These are phyloP conservation scores for Aspergillus fijiensis DNA, from an alignment of 2,329 filamentous ascomycete genomes.

Conservation along the genomic window DNA sequence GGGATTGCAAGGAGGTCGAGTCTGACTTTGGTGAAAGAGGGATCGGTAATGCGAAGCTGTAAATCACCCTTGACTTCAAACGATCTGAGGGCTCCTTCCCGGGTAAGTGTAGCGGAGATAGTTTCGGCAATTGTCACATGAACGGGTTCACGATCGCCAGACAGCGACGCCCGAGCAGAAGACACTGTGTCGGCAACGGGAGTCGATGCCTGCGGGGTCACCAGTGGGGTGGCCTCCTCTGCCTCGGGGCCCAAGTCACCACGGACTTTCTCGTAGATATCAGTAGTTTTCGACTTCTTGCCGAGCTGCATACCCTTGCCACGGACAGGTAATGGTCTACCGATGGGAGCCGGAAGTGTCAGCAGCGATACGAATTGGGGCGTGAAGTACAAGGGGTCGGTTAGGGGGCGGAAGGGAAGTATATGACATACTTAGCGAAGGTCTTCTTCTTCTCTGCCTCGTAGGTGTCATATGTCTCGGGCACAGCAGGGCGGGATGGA, in stretches of 20 bases:
- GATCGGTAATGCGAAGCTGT: slow-evolving; percentile 84
- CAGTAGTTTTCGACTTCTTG: slow-evolving; percentile 96
- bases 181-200: slow-evolving; percentile 54
- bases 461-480: slow-evolving; percentile 88
- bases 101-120: slow-evolving; percentile 84
- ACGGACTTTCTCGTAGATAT: slow-evolving; percentile 94
- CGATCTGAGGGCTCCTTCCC: slow-evolving; percentile 82
- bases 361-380: slow-evolving; percentile 1
- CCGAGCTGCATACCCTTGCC: slow-evolving; percentile 99
- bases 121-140: slow-evolving; percentile 84
- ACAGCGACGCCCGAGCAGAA: slow-evolving; percentile 61
- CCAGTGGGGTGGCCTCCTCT: slow-evolving; percentile 70
- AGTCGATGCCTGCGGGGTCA: slow-evolving; percentile 57
- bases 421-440: slow-evolving; percentile 66
- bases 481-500: slow-evolving; percentile 68
- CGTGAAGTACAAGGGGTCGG: no score
- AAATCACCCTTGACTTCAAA: slow-evolving; percentile 90
- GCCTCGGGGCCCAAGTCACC: slow-evolving; percentile 85
- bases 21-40: slow-evolving; percentile 86
- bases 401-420: background rate
- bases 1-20: slow-evolving; percentile 74
- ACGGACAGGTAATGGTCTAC: slow-evolving; percentile 62
- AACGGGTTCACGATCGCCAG: slow-evolving; percentile 77
- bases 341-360: slow-evolving; percentile 41
- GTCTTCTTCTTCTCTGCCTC: slow-evolving; percentile 97